phyloP scores from a whole-genome alignment of 2,329 filamentous ascomycete species.

The Colletotrichum neosansevieriae region DNA sequence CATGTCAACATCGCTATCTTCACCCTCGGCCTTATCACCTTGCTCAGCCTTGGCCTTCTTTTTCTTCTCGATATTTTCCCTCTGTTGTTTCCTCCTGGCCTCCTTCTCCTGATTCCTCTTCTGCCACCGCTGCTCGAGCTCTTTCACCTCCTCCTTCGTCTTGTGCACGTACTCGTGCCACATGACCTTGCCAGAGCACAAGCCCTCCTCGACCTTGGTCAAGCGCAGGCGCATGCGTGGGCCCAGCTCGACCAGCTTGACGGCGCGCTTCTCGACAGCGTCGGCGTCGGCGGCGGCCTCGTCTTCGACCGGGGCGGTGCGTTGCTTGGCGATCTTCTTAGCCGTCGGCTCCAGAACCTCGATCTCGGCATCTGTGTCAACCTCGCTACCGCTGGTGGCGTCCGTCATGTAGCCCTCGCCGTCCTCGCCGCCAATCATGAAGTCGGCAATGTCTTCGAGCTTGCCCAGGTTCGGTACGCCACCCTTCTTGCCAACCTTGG shows the following conservation, averaged over 20 bases:
- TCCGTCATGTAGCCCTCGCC: conserved; percentile 89
- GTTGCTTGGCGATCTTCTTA: conserved; percentile 66
- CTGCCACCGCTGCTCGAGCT: conserved; percentile 87
- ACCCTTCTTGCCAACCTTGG: conserved; percentile 73
- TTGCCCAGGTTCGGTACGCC: conserved; percentile 89
- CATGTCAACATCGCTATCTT: conserved; percentile 53
- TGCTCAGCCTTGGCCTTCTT: conserved; percentile 64
- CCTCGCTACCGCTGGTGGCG: conserved; percentile 85
- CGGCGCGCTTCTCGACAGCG: conserved; percentile 83
- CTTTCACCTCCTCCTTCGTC: conserved; percentile 79
- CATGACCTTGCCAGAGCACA: conserved; percentile 91
- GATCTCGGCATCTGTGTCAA: conserved; percentile 95
- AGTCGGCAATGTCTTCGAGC: conserved; percentile 93
- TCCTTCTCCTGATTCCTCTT: conserved; percentile 84
- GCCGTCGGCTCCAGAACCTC: conserved; percentile 79
- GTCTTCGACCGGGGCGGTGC: conserved; percentile 60
- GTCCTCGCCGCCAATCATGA: conserved; percentile 85
- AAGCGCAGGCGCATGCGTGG: conserved; percentile 89
- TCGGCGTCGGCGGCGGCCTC: conserved; percentile 61
- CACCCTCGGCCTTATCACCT: conserved; percentile 46
- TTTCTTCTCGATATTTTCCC: conserved; percentile 91
- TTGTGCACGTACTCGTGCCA: conserved; percentile 98
- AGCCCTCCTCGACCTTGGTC: conserved; percentile 95
- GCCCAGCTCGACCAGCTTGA: conserved; percentile 92
- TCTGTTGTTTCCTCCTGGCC: conserved; percentile 82